These are phyloP conservation scores for Craterostigma plantagineum DNA, from an alignment of 257 asterid genomes.

Conservation along the genomic window DNA sequence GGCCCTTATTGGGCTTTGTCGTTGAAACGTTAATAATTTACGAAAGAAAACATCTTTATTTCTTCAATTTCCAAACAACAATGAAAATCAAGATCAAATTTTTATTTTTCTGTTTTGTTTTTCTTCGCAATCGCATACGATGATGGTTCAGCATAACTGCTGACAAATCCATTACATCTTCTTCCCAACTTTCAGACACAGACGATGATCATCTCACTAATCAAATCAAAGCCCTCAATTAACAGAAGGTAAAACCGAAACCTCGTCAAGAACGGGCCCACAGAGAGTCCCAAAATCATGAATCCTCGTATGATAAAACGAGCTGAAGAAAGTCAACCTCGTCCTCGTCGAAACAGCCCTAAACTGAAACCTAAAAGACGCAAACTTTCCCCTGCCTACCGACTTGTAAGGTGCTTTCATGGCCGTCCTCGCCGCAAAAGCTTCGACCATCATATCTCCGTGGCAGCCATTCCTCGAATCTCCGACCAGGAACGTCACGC, in stretches of 20 bases:
- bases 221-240: constrained; percentile 6
- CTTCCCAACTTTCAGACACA: no score
- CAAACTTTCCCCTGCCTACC: constrained; percentile 33
- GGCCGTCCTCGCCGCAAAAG: constrained; percentile 38
- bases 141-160: no score
- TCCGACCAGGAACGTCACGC: constrained; percentile 31
- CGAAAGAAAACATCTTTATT: no score
- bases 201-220: no score
- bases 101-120: no score
- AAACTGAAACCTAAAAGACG: constrained; percentile 35
- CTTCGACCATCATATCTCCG: constrained; percentile 75
- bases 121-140: no score
- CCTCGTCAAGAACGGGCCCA: constrained; percentile 72
- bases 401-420: constrained; percentile 47
- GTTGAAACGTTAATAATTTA: no score
- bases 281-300: constrained; percentile 51
- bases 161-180: no score
- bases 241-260: constrained; percentile 27
- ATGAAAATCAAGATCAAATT: no score
- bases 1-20: no score
- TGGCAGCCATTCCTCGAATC: constrained; percentile 69
- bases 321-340: constrained; percentile 67
- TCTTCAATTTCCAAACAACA: no score
- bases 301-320: constrained; percentile 52
- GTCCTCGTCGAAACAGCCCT: constrained; percentile 35